Percentiles rank a stretch among this genome's conserved stretches.
phyloP scores from a whole-genome alignment of 176 grass and related monocot genomes.

The Calamus simplicifolius region DNA sequence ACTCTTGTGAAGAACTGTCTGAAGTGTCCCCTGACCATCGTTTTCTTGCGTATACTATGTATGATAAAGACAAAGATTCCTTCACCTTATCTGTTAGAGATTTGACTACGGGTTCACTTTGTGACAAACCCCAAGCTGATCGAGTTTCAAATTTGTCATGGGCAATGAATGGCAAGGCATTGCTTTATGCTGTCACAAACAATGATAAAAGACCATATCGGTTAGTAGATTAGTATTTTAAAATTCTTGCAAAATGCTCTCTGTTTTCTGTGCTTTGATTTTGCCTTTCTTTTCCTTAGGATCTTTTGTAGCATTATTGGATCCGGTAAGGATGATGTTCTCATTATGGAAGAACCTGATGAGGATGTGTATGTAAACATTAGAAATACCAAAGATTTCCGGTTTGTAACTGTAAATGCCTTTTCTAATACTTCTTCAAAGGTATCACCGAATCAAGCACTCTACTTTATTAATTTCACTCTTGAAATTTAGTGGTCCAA shows the following conservation, averaged over 20 bases:
- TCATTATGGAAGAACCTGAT: slow-evolving; percentile 75
- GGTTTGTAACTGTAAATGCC: slow-evolving; percentile 72
- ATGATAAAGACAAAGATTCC: slow-evolving; percentile 85
- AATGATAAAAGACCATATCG: slow-evolving; percentile 77
- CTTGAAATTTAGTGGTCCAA: slow-evolving; percentile 12
- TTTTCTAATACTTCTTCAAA: slow-evolving; percentile 88
- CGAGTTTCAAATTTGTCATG: slow-evolving; percentile 75
- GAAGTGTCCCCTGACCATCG: slow-evolving; percentile 91
- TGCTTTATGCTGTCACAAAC: slow-evolving; percentile 77
- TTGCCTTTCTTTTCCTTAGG: slow-evolving; percentile 32
- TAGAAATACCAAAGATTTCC: slow-evolving; percentile 93
- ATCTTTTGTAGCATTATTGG: slow-evolving; percentile 88
- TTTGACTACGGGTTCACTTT: slow-evolving; percentile 63
- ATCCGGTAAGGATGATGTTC: slow-evolving; percentile 61
- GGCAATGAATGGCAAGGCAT: slow-evolving; percentile 83
- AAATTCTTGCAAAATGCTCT: neutral
- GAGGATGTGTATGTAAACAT: slow-evolving; percentile 82
- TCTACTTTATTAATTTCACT: slow-evolving; percentile 8
- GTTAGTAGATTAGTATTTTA: slow-evolving; percentile 36
- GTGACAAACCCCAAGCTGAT: slow-evolving; percentile 58
- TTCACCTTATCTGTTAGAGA: slow-evolving; percentile 86
- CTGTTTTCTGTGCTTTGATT: slow-evolving; percentile 9
- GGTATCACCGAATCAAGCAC: slow-evolving; percentile 26
- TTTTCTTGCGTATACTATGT: slow-evolving; percentile 95
- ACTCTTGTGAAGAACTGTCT: slow-evolving; percentile 88